Percentiles rank a stretch among this genome's conserved stretches.
These are phyloP conservation scores for Zygotorulaspora florentina DNA, from an alignment of 805 yeast species.

Conservation along the genomic window DNA sequence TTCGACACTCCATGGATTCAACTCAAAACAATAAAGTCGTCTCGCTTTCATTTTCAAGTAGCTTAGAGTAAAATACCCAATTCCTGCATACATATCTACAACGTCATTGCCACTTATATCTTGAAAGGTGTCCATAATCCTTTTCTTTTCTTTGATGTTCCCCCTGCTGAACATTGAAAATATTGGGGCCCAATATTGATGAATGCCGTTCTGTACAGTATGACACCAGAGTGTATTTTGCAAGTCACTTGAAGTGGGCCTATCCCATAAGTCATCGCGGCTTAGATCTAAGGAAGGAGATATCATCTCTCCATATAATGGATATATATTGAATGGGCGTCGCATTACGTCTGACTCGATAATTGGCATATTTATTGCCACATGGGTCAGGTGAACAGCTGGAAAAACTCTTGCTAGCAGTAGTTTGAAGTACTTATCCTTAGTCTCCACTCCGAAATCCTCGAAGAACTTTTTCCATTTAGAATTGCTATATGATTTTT, in stretches of 20 bases:
- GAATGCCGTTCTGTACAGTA: constrained; percentile 65
- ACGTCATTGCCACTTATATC: constrained; percentile 42
- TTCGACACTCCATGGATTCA: constrained; percentile 79
- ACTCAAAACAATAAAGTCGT: constrained; percentile 68
- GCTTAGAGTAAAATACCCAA: constrained; percentile 76
- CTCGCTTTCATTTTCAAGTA: constrained; percentile 55
- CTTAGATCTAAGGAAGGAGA: constrained; percentile 41
- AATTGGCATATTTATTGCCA: constrained; percentile 72
- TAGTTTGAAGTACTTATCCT: constrained; percentile 16
- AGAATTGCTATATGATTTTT: constrained; percentile 40
- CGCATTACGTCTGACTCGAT: constrained; percentile 51
- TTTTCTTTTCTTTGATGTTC: constrained; percentile 71
- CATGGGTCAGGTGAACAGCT: constrained; percentile 43
- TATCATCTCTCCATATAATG: constrained; percentile 61
- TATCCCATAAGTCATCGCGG: constrained; percentile 18
- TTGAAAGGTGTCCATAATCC: constrained; percentile 47
- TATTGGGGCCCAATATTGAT: constrained; percentile 79
- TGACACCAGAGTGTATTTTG: constrained; percentile 65
- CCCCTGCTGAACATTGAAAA: constrained; percentile 89
- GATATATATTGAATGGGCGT: constrained; percentile 56
- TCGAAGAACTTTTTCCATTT: constrained; percentile 35
- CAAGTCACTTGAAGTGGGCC: constrained; percentile 45
- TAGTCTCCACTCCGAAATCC: constrained; percentile 3
- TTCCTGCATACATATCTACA: constrained; percentile 76
- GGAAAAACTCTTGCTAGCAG: constrained; percentile 24